A percentile compares a stretch with the other conserved stretches of the same genome.
Evolutionary conservation across 2,329 filamentous ascomycete genomes (phyloP).

Genomic region (Cladophialophora exuberans): DNA sequence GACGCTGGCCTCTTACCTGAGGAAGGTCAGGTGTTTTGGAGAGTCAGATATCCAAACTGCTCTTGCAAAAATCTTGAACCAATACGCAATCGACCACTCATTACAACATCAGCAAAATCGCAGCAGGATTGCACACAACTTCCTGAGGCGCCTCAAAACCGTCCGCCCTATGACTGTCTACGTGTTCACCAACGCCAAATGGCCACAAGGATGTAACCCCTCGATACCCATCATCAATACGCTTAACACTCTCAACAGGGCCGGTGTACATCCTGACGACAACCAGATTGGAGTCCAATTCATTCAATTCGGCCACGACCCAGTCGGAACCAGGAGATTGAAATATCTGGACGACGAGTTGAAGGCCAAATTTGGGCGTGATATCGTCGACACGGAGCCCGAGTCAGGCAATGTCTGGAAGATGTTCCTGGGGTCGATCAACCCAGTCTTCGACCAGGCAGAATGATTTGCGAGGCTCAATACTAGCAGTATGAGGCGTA

Average conservation of each 20-base stretch:
- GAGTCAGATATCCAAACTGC: too few species aligned
- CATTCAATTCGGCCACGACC: conserved; percentile 37
- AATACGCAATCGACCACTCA: too few species aligned
- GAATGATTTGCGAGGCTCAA: too few species aligned
- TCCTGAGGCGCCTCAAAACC: not conserved
- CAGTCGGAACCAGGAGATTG: conserved; percentile 29
- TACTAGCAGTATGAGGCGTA: too few species aligned
- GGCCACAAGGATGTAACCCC: conserved; percentile 14
- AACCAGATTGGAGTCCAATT: conserved; percentile 35
- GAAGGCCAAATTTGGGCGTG: not conserved
- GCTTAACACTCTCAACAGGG: not conserved
- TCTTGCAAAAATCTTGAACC: too few species aligned
- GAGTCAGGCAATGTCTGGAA: not conserved
- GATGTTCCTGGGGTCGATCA: not conserved
- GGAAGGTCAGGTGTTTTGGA: too few species aligned
- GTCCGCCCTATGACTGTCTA: conserved; percentile 11
- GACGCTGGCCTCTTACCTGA: too few species aligned
- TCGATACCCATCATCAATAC: too few species aligned
- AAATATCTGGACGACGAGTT: conserved; percentile 18
- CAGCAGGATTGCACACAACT: conserved; percentile 6
- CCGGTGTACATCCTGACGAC: conserved; percentile 8
- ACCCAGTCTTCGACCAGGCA: not conserved
- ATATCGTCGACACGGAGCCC: not conserved
- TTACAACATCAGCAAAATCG: too few species aligned
- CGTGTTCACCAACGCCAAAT: conserved; percentile 19